Percentiles rank a stretch among this genome's conserved stretches.
These are phyloP conservation scores for Aspergillus candidus DNA, from an alignment of 2,329 filamentous ascomycete species.

Conservation along the genomic window DNA sequence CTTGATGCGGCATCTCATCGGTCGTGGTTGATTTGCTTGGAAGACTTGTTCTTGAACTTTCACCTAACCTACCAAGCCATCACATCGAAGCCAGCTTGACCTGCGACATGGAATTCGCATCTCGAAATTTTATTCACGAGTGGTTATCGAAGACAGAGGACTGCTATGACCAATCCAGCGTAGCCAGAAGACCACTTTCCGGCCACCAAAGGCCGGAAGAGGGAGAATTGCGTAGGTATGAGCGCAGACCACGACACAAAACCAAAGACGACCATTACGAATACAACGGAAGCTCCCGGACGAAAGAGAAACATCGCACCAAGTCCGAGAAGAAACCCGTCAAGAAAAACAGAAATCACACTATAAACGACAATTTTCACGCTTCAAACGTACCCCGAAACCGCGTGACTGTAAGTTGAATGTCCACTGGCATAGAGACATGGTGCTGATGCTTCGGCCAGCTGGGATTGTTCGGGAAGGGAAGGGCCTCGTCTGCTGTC, in stretches of 20 bases:
- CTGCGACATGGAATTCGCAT: too few relatives aligned
- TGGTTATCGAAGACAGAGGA: too few relatives aligned
- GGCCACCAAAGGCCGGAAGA: neutral
- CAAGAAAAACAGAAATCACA: constrained; percentile 21
- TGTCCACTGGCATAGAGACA: neutral
- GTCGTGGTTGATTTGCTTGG: too few relatives aligned
- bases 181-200: too few relatives aligned
- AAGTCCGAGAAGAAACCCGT: constrained; percentile 18
- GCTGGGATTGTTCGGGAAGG: constrained; percentile 34
- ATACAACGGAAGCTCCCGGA: constrained; percentile 22
- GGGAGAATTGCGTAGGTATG: constrained; percentile 29
- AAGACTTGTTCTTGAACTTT: too few relatives aligned
- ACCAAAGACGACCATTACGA: constrained; percentile 54
- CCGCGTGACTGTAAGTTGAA: constrained; percentile 47
- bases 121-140: too few relatives aligned
- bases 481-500: constrained; percentile 28
- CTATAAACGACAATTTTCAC: constrained; percentile 52
- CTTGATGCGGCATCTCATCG: too few relatives aligned
- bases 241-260: constrained; percentile 51
- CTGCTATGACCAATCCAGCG: too few relatives aligned
- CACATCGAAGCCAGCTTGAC: too few relatives aligned
- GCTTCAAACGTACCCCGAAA: constrained; percentile 49
- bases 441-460: constrained; percentile 8
- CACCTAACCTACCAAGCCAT: too few relatives aligned
- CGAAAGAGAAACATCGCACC: neutral